These are phyloP conservation scores for Fusarium graminum DNA, from an alignment of 2,329 filamentous ascomycete genomes.

Conservation along the genomic window DNA sequence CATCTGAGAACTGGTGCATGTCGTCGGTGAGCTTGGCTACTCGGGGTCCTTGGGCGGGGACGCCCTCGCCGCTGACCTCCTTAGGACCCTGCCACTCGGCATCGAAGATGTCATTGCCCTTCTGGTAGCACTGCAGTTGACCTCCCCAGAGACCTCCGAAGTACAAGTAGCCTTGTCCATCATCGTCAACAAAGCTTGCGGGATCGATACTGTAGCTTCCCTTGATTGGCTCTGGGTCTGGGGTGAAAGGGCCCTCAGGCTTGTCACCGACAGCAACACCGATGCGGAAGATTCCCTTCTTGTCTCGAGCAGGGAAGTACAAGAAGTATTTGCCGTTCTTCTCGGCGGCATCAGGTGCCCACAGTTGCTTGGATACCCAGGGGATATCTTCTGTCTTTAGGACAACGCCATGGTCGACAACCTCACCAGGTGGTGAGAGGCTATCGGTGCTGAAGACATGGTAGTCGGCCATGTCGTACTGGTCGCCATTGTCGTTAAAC, in stretches of 20 bases:
- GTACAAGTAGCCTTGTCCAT: conserved; percentile 64
- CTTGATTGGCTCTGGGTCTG: conserved; percentile 73
- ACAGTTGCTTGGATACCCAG: conserved; percentile 83
- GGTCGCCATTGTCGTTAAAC: conserved; percentile 87
- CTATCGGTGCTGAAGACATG: conserved; percentile 75
- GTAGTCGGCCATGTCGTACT: conserved; percentile 88
- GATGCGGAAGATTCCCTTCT: conserved; percentile 77
- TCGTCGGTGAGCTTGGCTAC: conserved; percentile 73
- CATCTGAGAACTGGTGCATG: conserved; percentile 72
- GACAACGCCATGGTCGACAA: conserved; percentile 80
- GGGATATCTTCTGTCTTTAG: conserved; percentile 75
- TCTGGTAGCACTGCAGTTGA: conserved; percentile 81
- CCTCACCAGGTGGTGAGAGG: conserved; percentile 67
- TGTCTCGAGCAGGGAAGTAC: conserved; percentile 81
- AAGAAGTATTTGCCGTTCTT: conserved; percentile 79
- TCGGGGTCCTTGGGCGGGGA: conserved; percentile 72
- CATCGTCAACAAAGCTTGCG: conserved; percentile 76
- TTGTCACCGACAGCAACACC: conserved; percentile 75
- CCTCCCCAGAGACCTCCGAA: conserved; percentile 87
- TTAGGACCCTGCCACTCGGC: conserved; percentile 65
- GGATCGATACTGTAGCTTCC: conserved; percentile 84
- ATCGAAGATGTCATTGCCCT: conserved; percentile 68
- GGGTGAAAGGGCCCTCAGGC: conserved; percentile 77
- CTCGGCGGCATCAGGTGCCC: conserved; percentile 81
- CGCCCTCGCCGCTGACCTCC: conserved; percentile 70